Base-by-base conservation (phyloP, 2,329 filamentous ascomycete genomes). In the Sordariomycetes sp. region DNA sequence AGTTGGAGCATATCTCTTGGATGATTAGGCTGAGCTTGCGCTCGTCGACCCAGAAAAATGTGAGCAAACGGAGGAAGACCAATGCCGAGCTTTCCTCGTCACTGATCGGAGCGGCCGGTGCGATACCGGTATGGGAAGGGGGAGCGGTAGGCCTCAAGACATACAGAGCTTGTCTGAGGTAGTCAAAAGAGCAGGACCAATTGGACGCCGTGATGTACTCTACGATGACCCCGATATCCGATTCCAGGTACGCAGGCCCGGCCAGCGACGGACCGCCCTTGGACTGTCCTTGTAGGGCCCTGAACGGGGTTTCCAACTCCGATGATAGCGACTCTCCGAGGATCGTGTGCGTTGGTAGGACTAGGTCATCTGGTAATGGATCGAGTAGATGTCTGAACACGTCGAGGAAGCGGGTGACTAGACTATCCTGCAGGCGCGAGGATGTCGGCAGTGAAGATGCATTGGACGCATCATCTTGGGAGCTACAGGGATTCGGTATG, bases 121-220 rank as follows among this genome's bases (percentile, higher is more conserved):
- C n/a, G 10, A 3, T 22, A 48, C n/a, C n/a, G 10, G 20, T 20
- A 17, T 56, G 54, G 25, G 54, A 39, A n/a, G 48, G 25, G 13
- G 42, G 17, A 7, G 69, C 64, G 2, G 71, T 68, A 24, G 72
- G 75, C 34, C 80, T 74, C 57, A 80, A 74, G 52, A 68, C 72
- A 62, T 79, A 77, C 36, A 82, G 70, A 53, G 77, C 70, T 61
- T 68, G 73, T 59, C 77, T 76, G 57, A 85, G 69, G 62, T 82
- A 81, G 53, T 83, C 80, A 57, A 85, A 80, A 2, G 80, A 76
- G 45, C 74, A 68, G 34, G 73, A 62, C 84, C 84, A 87, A 63
- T 77, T 86, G 2, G 81, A 81, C 8, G 81, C 84, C 15, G 81
- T 85, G 59, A 84, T 69, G 62, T 81, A 87, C 65, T 86, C 82